phyloP scores from a whole-genome alignment of 331 rosid genomes.

The Malus hybrid region DNA sequence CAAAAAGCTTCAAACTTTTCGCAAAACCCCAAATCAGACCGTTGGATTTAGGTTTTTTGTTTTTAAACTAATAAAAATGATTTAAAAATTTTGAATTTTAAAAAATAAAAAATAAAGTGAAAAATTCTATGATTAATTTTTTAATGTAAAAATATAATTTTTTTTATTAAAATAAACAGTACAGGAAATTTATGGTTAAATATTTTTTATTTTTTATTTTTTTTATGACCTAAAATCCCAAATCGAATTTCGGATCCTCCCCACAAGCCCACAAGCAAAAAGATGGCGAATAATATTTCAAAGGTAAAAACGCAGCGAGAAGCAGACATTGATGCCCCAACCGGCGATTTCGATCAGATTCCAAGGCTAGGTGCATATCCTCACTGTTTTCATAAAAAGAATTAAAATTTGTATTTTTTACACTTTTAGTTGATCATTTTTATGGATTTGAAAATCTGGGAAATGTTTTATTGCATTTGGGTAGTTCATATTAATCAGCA shows the following conservation, averaged over 20 bases:
- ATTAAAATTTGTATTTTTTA: background rate
- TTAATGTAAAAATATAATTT: no score
- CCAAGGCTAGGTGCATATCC: conserved; percentile 47
- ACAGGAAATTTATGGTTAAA: no score
- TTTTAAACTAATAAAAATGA: no score
- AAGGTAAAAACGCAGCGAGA: conserved; percentile 57
- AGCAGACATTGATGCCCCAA: conserved; percentile 20
- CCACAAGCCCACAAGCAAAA: background rate
- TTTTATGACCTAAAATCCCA: background rate
- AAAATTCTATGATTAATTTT: no score
- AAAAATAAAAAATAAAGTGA: no score
- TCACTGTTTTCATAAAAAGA: background rate
- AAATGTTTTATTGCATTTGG: background rate
- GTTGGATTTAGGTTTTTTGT: background rate
- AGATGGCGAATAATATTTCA: conserved; percentile 27
- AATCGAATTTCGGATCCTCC: background rate
- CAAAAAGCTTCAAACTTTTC: background rate
- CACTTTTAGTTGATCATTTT: background rate
- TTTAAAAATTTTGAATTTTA: no score
- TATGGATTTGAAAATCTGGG: background rate
- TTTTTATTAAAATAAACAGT: no score
- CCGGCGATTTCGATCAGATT: conserved; percentile 24
- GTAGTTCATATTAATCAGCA: background rate
- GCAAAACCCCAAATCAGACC: background rate
- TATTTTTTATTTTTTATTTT: no score